These are phyloP conservation scores for Microglena sp. DNA, from an alignment of 139 green algal genomes.

Conservation along the genomic window DNA sequence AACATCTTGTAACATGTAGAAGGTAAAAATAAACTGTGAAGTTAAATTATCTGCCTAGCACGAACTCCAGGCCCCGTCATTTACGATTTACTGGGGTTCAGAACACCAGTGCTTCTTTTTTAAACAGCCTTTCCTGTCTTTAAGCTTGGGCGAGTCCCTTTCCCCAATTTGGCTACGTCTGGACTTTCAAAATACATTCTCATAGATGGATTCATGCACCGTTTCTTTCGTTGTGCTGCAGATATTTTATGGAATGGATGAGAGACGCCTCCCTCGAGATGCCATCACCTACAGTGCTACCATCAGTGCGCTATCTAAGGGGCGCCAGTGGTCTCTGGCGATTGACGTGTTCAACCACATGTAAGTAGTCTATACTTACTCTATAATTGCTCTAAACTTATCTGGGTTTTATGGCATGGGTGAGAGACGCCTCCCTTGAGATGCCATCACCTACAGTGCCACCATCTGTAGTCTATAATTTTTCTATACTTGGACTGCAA, in stretches of 20 bases:
- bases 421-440: slow-evolving; percentile 42
- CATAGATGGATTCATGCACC: not conserved
- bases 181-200: not conserved
- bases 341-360: not conserved
- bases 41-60: no score
- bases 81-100: no score
- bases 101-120: no score
- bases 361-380: no score
- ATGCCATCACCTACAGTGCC: slow-evolving; percentile 82
- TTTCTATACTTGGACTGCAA: slow-evolving; percentile 60
- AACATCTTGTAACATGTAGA: no score
- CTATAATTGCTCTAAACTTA: no score
- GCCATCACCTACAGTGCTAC: slow-evolving; percentile 82
- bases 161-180: no score
- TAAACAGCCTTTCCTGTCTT: no score
- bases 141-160: no score
- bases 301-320: slow-evolving; percentile 76
- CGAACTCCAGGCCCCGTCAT: no score
- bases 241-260: slow-evolving; percentile 66
- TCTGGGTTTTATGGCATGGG: slow-evolving; percentile 73
- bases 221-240: slow-evolving; percentile 11
- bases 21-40: no score
- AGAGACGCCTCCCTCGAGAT: slow-evolving; percentile 51
- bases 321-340: slow-evolving; percentile 63
- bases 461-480: slow-evolving; percentile 73